Base-by-base conservation (phyloP, 768 basidiomycete genomes). In the Cubamyces lactineus region DNA sequence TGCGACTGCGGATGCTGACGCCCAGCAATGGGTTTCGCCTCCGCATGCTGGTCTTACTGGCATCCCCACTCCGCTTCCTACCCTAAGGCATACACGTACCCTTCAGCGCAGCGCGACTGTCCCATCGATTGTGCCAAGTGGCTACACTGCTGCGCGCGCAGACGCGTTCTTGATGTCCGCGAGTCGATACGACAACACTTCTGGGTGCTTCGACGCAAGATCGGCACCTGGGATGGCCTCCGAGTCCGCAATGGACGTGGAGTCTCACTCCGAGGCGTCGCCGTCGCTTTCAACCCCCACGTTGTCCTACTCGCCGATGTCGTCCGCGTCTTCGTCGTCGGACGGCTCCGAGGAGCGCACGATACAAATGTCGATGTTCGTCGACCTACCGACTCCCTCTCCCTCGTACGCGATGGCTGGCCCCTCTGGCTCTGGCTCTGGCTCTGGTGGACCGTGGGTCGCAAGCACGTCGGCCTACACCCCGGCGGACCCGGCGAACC, bases 281-380 rank as follows among this genome's bases (percentile, higher is more conserved):
- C 69, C 71, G 19, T 51, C 66, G 40, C 41, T 69, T 45, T 66
- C 67, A 26, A 72, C 71, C 53, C 71, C 71, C 8, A 58, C 65
- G 0, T 61, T 72, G 24, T 57, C 57, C 15, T 70, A 70, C 64
- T 73, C 72, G 41, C 72, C 72, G 26, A 69, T 69, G 66, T 73
- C 72, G 8, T 63, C 66, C 3, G 47, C 61, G 4, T 70, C 69
- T 19, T 68, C 69, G 15, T 72, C 70, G 28, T 73, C 70, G 1
- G 70, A 71, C 43, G 70, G 71, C 46, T 58, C 62, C 21, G 70
- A 68, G 56, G 72, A 71, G 21, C 59, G 70, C n/a, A 69, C 67
- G 7, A 63, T 67, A n/a, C 68, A 66, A 50, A 61, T 68, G 64
- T 47, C 53, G n/a, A 53, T 53, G 23, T 54, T 68, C 64, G 24